phyloP scores from a whole-genome alignment of 192 early-diverging fungal genomes.

The Backusella parvicylindrica region DNA sequence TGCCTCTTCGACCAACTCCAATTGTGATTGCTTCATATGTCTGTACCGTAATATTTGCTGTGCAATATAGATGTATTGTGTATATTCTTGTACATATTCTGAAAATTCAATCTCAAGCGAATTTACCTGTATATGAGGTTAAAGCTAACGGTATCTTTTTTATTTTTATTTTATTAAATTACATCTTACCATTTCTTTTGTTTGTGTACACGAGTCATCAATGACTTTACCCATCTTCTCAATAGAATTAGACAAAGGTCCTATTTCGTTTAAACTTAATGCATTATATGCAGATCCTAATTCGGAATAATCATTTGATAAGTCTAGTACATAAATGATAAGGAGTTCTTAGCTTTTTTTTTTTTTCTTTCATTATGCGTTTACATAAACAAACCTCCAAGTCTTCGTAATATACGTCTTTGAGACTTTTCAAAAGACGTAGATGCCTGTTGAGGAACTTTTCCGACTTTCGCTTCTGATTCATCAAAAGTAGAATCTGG shows the following conservation, averaged over 20 bases:
- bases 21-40: background rate
- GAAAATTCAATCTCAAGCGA: slow-evolving; percentile 1
- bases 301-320: background rate
- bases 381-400: slow-evolving; percentile 39
- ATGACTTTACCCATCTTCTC: slow-evolving; percentile 1
- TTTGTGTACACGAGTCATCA: background rate
- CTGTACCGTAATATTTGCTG: background rate
- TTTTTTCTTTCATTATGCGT: background rate
- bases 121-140: background rate
- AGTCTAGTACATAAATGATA: background rate
- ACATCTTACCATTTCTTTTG: background rate
- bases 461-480: slow-evolving; percentile 83
- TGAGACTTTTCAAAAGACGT: slow-evolving; percentile 66
- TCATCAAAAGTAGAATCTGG: slow-evolving; percentile 81
- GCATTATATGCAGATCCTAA: slow-evolving; percentile 11
- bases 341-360: background rate
- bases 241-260: background rate
- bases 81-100: slow-evolving; percentile 10
- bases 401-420: slow-evolving; percentile 62
- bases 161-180: background rate
- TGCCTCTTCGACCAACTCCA: background rate
- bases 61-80: slow-evolving; percentile 5
- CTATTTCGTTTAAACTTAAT: slow-evolving; percentile 5
- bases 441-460: slow-evolving; percentile 70
- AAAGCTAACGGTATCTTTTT: background rate